Base-by-base conservation (phyloP, 768 basidiomycete species). In the Boletus sp. region DNA sequence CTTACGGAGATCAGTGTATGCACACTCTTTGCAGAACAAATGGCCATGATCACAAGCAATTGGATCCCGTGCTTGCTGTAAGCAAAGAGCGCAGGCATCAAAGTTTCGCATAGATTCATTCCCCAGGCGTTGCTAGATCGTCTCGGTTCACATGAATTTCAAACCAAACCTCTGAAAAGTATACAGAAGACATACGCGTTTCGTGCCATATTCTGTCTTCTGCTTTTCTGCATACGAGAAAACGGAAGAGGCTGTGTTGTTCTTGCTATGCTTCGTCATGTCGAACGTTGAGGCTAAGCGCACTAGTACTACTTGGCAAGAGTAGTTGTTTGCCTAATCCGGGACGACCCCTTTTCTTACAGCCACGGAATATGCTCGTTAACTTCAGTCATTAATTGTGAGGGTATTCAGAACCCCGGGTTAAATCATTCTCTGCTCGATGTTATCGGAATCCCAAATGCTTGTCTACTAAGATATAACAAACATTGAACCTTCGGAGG, bases 1-100 rank as follows among this genome's bases (percentile, higher is more conserved):
- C 87, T 69, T 75, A 91, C 90, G 71, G 30, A 96, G 83, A 67
- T 95, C 92, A 2, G 88, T 84, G 57, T 94, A 85, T 28, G 89
- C 88, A 65, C 97, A 98, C 75, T 98, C 96, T 69, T 90, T 92
- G 80, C 97, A 99, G 71, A 94, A 98, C 24, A 98, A 63, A 73
- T 98, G 97, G 0, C 97, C 97, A 50, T 90, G 82, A 20, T 75
- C 64, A 66, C 97, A 98, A 11, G 87, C 83, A 35, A 95, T 77
- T 0, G 96, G 93, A 50, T 94, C 89, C 47, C 90, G 77, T 6
- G 92, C 94, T 41, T 82, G 80, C 52, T 91, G 86, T 36, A 97
- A 77, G 71, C 96, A 99, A 14, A 97, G 81, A 6, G 89, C 81
- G 69, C 97, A 98, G 1, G 92, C 86, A 71, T 97, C 92, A 70